Evolutionary conservation across 2,329 filamentous ascomycete genomes (phyloP).

Genomic region (Ophiostoma perfectum): DNA sequence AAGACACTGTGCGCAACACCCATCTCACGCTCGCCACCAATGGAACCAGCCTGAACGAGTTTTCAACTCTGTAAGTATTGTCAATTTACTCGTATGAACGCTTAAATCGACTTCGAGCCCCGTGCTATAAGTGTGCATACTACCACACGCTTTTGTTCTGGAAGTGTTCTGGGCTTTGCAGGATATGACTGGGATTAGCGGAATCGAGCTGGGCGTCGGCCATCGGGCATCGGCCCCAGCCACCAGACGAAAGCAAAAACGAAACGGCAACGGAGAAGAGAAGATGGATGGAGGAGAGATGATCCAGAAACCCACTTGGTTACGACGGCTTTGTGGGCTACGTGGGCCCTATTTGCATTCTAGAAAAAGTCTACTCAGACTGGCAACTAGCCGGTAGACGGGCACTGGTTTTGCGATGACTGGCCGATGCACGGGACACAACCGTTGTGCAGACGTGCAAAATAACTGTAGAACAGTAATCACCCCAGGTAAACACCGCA

Average conservation of each 20-base stretch:
- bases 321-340: not conserved
- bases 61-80: no score
- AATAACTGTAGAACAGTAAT: not conserved
- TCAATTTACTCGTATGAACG: no score
- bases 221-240: not conserved
- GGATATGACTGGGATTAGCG: not conserved
- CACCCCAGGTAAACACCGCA: no score
- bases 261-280: not conserved
- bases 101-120: not conserved
- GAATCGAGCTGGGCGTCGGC: not conserved
- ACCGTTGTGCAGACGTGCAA: not conserved
- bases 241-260: not conserved
- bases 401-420: not conserved
- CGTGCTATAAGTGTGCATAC: not conserved
- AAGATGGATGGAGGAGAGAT: not conserved
- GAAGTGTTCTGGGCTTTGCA: not conserved
- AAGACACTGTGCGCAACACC: no score
- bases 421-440: no score
- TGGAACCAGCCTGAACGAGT: not conserved
- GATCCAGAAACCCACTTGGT: not conserved
- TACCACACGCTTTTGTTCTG: not conserved
- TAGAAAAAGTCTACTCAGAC: not conserved
- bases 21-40: no score
- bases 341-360: not conserved
- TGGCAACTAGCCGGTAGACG: not conserved